Evolutionary conservation across 2,329 filamentous ascomycete species (phyloP), one percentile per base, ranked within the genome.

Genomic region (Monilinia polystroma): DNA sequence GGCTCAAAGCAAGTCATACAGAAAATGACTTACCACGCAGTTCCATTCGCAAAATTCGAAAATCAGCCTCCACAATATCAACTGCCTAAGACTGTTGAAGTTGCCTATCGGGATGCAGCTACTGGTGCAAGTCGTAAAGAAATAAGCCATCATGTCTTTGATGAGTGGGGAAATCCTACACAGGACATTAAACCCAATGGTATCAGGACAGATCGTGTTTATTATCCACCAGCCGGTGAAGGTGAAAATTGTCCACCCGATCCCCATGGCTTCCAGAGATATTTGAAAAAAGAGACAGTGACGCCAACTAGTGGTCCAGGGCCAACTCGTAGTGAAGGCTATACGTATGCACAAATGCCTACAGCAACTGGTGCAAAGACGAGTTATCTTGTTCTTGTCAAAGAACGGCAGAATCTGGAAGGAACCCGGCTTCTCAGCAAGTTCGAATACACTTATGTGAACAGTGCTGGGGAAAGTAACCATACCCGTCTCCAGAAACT

Each of bases 111-210:
- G n/a, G 63, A 64, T 57, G 38, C 53, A 51, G 32, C 32, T 11
- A 64, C 29, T 29, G 16, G 51, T 20, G 32, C 32, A 11, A 51
- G 8, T 41, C 63, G 63, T 11, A 57, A 10, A 26, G 63, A 64
- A 58, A 58, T n/a, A 7, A 57, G 41, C 14, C n/a, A 57, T 35
- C 41, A 57, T 23, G 43, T 35, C 3, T 64, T 64, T n/a, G 63
- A 64, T n/a, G 63, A 64, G 10, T 64, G 53, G 52, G 63, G 63
- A 26, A 64, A 64, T 16, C 63, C 63, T 3, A 57, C 20, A 26
- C 41, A 58, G 14, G 63, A 64, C 4, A 64, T 58, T 2, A 32
- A 51, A n/a, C 12, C 63, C 35, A 58, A 29, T 41, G 63, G 63
- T 8, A 58, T 64, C 51, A 41, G 4, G 38, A 64, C 32, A 14